Percentiles rank a stretch among this genome's conserved stretches.
Conservation (phyloP, 768 basidiomycete species). For the Mycena rosella region DNA sequence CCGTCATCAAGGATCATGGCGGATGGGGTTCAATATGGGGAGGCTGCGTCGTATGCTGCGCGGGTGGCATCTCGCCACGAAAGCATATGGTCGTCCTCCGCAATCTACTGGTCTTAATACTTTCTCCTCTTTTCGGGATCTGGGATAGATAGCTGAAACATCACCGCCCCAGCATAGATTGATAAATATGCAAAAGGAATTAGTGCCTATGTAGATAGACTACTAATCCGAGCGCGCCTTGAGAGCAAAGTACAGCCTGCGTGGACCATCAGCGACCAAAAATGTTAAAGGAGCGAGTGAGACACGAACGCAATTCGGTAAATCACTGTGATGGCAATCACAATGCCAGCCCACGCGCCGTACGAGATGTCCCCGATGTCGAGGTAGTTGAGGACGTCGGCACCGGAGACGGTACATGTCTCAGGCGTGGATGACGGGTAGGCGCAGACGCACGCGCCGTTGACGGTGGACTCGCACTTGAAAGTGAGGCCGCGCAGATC, state of each 20-base stretch:
- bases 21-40: no score
- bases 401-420: slow-evolving; percentile 61
- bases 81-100: no score
- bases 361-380: slow-evolving; percentile 59
- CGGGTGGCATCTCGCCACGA: no score
- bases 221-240: slow-evolving; percentile 1
- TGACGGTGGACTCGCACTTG: slow-evolving; percentile 50
- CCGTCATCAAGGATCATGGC: no score
- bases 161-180: no score
- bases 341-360: slow-evolving; percentile 58
- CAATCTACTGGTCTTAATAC: no score
- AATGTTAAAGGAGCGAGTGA: not conserved
- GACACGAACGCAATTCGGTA: slow-evolving; percentile 56
- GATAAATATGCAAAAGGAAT: no score
- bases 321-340: slow-evolving; percentile 59
- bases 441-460: slow-evolving; percentile 59
- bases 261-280: not conserved
- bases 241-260: slow-evolving; percentile 16
- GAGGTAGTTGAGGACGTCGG: slow-evolving; percentile 63
- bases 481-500: slow-evolving; percentile 63
- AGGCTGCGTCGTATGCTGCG: no score
- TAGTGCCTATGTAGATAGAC: no score
- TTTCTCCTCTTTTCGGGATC: no score
- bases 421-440: slow-evolving; percentile 61
- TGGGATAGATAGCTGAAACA: no score